These are phyloP conservation scores for Epichloe coenophiala DNA, from an alignment of 2,329 filamentous ascomycete genomes.

Conservation along the genomic window DNA sequence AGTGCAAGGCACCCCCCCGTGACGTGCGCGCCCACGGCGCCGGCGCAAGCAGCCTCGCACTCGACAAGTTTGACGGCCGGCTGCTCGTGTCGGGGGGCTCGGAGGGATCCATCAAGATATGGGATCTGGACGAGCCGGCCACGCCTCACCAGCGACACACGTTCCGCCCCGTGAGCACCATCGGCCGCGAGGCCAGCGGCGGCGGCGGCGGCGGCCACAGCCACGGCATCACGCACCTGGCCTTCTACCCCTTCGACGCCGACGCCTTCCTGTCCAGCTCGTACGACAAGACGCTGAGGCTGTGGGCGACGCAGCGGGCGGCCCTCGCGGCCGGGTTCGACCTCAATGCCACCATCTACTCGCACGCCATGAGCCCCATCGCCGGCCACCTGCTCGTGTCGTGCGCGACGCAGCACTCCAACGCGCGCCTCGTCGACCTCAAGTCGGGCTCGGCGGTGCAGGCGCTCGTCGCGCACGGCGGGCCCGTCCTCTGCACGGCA, in stretches of 20 bases:
- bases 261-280: slow-evolving; percentile 64
- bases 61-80: slow-evolving; percentile 67
- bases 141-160: slow-evolving; percentile 31
- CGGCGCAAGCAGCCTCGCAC: slow-evolving; percentile 64
- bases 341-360: slow-evolving; percentile 56
- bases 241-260: slow-evolving; percentile 67
- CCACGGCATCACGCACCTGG: slow-evolving; percentile 62
- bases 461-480: slow-evolving; percentile 54
- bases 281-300: slow-evolving; percentile 64
- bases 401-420: slow-evolving; percentile 74
- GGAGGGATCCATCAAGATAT: slow-evolving; percentile 72
- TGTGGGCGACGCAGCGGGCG: slow-evolving; percentile 56
- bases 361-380: slow-evolving; percentile 64
- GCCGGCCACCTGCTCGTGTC: slow-evolving; percentile 67
- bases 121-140: slow-evolving; percentile 61
- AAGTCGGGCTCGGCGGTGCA: slow-evolving; percentile 64
- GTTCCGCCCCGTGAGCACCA: slow-evolving; percentile 40
- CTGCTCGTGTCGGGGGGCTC: slow-evolving; percentile 81
- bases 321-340: slow-evolving; percentile 51
- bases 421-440: slow-evolving; percentile 74
- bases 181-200: slow-evolving; percentile 13
- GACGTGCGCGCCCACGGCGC: slow-evolving; percentile 55
- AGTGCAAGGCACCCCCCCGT: slow-evolving; percentile 1
- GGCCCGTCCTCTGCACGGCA: slow-evolving; percentile 52
- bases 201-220: slow-evolving; percentile 31